A percentile compares a stretch with the other conserved stretches of the same genome.
These are phyloP conservation scores for Zopfochytrium polystomum DNA, from an alignment of 371 early-diverging fungal genomes.

Conservation along the genomic window DNA sequence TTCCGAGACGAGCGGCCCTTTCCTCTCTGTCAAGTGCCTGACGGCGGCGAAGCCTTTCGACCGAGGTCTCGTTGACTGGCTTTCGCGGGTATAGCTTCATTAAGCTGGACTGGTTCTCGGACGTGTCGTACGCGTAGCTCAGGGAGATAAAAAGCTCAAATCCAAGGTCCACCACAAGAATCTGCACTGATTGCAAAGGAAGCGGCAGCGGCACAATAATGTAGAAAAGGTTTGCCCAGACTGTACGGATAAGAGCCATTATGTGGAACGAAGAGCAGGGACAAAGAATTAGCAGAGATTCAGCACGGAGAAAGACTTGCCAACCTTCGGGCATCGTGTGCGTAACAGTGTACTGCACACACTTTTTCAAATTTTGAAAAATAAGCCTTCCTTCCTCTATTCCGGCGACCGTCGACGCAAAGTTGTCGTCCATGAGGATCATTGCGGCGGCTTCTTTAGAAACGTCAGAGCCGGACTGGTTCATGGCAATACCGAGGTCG, in stretches of 20 bases:
- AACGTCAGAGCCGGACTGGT: constrained; percentile 55
- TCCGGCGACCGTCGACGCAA: constrained; percentile 47
- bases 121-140: constrained; percentile 55
- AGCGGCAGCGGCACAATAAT: constrained; percentile 54
- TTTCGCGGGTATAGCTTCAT: constrained; percentile 49
- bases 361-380: constrained; percentile 51
- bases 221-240: constrained; percentile 43
- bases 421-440: constrained; percentile 52
- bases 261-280: no score
- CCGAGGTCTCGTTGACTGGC: constrained; percentile 37
- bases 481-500: constrained; percentile 27
- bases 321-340: constrained; percentile 54
- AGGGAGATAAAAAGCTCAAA: constrained; percentile 55
- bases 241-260: no score
- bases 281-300: no score
- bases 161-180: constrained; percentile 55
- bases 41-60: no score
- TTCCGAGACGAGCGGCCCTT: constrained; percentile 29
- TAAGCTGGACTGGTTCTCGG: constrained; percentile 44
- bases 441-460: constrained; percentile 56
- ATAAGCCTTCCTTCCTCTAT: constrained; percentile 54
- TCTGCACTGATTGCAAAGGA: constrained; percentile 49
- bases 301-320: no score
- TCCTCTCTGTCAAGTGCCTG: constrained; percentile 52
- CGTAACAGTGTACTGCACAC: constrained; percentile 46